Evolutionary conservation across 2,329 filamentous ascomycete genomes (phyloP).

Genomic region (Fusarium sp.): DNA sequence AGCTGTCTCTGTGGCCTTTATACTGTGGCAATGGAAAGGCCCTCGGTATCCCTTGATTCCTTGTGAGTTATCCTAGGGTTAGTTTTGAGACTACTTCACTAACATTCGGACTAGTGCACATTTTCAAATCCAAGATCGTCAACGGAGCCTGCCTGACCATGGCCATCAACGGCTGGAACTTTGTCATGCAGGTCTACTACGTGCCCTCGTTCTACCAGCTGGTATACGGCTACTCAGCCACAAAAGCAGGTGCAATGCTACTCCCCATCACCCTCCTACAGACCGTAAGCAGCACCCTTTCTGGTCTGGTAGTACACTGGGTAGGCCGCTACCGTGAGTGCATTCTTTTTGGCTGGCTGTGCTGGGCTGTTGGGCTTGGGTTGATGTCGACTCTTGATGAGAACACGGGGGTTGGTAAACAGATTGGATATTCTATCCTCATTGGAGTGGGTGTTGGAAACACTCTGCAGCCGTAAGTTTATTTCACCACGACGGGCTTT

Average conservation of each 20-base stretch:
- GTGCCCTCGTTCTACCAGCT: conserved; percentile 61
- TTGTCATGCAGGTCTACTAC: conserved; percentile 66
- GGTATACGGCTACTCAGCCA: conserved; percentile 57
- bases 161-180: conserved; percentile 71
- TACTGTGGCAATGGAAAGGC: conserved; percentile 65
- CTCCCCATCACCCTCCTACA: conserved; percentile 58
- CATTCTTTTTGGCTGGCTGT: conserved; percentile 65
- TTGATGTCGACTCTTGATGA: conserved; percentile 65
- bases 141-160: conserved; percentile 68
- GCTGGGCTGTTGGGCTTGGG: conserved; percentile 65
- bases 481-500: background rate
- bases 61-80: conserved; percentile 44
- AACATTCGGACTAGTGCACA: conserved; percentile 53
- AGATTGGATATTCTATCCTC: conserved; percentile 65
- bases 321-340: conserved; percentile 64
- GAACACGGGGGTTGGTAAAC: conserved; percentile 61
- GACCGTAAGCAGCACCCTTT: conserved; percentile 61
- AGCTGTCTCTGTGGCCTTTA: conserved; percentile 60
- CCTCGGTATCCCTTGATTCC: conserved; percentile 62
- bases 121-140: conserved; percentile 65
- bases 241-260: conserved; percentile 56
- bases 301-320: conserved; percentile 65
- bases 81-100: background rate
- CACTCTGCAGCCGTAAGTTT: conserved; percentile 61
- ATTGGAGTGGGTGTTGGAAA: conserved; percentile 65